Percentiles rank a stretch among this genome's conserved stretches.
Conservation (phyloP, 2,329 filamentous ascomycete species). For the Phoma herbarum region DNA sequence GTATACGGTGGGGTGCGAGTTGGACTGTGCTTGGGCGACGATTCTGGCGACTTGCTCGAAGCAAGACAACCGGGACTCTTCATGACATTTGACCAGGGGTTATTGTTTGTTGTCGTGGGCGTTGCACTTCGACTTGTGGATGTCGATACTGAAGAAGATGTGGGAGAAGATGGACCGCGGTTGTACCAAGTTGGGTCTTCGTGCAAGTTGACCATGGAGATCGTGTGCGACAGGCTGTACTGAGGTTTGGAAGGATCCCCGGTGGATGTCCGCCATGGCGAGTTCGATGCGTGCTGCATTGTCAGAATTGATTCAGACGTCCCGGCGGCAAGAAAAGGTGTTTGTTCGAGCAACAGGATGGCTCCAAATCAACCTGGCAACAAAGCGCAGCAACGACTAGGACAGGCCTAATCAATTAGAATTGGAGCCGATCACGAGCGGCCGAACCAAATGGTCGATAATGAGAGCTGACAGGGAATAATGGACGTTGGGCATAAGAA, state of each 20-base stretch:
- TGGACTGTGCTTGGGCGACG: conserved; percentile 48
- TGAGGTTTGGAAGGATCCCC: conserved; percentile 47
- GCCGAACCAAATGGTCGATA: conserved; percentile 34
- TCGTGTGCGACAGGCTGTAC: conserved; percentile 49
- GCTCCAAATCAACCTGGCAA: conserved; percentile 18
- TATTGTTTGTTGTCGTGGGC: conserved; percentile 49
- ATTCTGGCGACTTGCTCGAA: conserved; percentile 42
- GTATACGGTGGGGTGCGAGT: conserved; percentile 49
- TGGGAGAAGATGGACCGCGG: conserved; percentile 48
- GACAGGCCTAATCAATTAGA: conserved; percentile 38
- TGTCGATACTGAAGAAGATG: conserved; percentile 52
- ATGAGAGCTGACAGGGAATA: conserved; percentile 37
- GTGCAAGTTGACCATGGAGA: conserved; percentile 53
- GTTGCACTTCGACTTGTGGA: conserved; percentile 50
- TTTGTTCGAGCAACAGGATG: conserved; percentile 26
- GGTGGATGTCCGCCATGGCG: conserved; percentile 46
- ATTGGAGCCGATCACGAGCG: conserved; percentile 30
- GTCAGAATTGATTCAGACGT: conserved; percentile 23
- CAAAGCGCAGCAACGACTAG: conserved; percentile 25
- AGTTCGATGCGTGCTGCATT: conserved; percentile 49
- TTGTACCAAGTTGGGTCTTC: conserved; percentile 50
- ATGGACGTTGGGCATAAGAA: conserved; percentile 40
- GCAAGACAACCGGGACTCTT: conserved; percentile 41
- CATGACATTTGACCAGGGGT: conserved; percentile 51
- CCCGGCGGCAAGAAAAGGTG: background rate